phyloP scores from a whole-genome alignment of 257 asterid genomes.

The Mentha longifolia region DNA sequence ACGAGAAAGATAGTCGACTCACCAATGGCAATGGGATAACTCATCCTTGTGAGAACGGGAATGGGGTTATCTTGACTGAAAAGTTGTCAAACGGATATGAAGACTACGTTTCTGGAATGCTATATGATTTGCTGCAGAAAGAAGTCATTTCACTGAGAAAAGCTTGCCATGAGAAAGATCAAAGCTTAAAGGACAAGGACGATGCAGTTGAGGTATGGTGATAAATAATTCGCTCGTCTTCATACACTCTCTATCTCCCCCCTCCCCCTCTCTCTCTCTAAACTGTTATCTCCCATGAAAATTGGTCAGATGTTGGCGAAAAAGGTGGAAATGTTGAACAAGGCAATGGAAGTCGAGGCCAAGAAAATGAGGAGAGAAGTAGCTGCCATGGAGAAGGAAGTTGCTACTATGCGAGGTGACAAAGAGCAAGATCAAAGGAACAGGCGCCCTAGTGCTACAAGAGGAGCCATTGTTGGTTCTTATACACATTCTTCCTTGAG shows the following conservation, averaged over 20 bases:
- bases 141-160: slow-evolving; percentile 77
- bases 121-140: slow-evolving; percentile 91
- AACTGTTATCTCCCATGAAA: slow-evolving; percentile 24
- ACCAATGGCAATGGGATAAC: slow-evolving; percentile 38
- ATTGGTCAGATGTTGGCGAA: slow-evolving; percentile 81
- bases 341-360: slow-evolving; percentile 88
- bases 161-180: slow-evolving; percentile 84
- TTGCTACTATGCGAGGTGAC: slow-evolving; percentile 64
- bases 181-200: slow-evolving; percentile 78
- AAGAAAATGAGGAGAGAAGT: slow-evolving; percentile 89
- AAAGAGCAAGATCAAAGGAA: slow-evolving; percentile 71
- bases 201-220: slow-evolving; percentile 78
- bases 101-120: slow-evolving; percentile 74
- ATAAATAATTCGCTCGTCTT: slow-evolving; percentile 7
- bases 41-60: slow-evolving; percentile 50
- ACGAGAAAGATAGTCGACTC: slow-evolving; percentile 40
- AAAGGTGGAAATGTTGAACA: slow-evolving; percentile 75
- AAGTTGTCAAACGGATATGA: slow-evolving; percentile 52
- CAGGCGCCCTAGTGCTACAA: slow-evolving; percentile 52
- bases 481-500: slow-evolving; percentile 45
- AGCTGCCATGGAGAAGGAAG: slow-evolving; percentile 85
- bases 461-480: slow-evolving; percentile 56
- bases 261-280: slow-evolving; percentile 15
- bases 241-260: not conserved
- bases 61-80: slow-evolving; percentile 39